Evolutionary conservation across 2,329 filamentous ascomycete genomes (phyloP), one percentile per base, ranked within the genome.

Genomic region (Pyricularia grisea): DNA sequence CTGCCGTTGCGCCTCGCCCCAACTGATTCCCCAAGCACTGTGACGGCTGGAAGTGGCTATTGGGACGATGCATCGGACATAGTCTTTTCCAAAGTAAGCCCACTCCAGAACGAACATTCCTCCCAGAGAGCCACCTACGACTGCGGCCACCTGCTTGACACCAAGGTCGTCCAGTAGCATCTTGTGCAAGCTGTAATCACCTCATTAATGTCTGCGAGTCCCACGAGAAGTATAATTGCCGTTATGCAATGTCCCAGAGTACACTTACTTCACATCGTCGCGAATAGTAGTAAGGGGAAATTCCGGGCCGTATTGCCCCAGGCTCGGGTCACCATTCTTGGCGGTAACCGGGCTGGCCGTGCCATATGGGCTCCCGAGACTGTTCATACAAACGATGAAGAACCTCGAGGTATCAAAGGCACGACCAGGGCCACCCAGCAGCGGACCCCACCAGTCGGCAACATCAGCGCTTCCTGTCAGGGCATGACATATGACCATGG

Each of bases 231-330:
- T 30, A 14, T 14, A 28, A 7, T 14, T 17, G 4, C 27, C 60
- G 11, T 63, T 27, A 23, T 9, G 4, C 65, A 14, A 20, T 63
- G 42, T n/a, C 42, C 42, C 14, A 50, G 42, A 50, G 42, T 4
- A 63, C 23, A 69, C 90, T 81, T 81, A 95, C 92, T 92, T 93
- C 68, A 98, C 94, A 81, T 99, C 95, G 77, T 99, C 95, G 73
- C 94, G 86, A 72, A 99, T 92, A 0, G 95, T 98, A 0, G 95
- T 97, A 72, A 99, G 81, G 65, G 95, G 95, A 74, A 99, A 99
- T 76, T 99, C 95, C 1, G 95, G 95, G 0, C 95, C 95, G 76
- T 99, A 99, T 73, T 87, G 87, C 23, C 88, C 93, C 71, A 92
- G 88, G 67, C 82, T 83, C 20, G 85, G 81, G 74, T 96, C 87